Evolutionary conservation across 2,329 filamentous ascomycete species (phyloP), one percentile per base, ranked within the genome.

Genomic region (Lizonia empirigonia): DNA sequence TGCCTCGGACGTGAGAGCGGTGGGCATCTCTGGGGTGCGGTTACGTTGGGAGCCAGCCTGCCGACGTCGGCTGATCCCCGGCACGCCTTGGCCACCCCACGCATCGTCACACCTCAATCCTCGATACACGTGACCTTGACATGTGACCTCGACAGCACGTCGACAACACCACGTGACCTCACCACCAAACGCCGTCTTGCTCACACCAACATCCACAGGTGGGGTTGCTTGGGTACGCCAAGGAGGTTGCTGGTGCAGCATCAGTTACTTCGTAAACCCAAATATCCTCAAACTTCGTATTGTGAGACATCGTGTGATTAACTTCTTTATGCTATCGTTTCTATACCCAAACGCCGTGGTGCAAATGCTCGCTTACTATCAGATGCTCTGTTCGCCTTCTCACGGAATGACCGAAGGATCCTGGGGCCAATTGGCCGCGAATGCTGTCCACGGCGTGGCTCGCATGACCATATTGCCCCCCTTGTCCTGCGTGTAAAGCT

Each of bases 161-260:
- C n/a, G n/a, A n/a, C n/a, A n/a, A n/a, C n/a, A n/a, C n/a, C n/a
- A n/a, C n/a, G n/a, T n/a, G n/a, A n/a, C n/a, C n/a, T n/a, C n/a
- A n/a, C n/a, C n/a, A n/a, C n/a, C n/a, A n/a, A n/a, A n/a, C n/a
- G n/a, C n/a, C n/a, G n/a, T n/a, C n/a, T n/a, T n/a, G n/a, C n/a
- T n/a, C n/a, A n/a, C n/a, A n/a, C n/a, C n/a, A n/a, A n/a, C n/a
- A n/a, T n/a, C n/a, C n/a, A n/a, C 60, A 71, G 9, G 66, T 71
- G 4, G 64, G 65, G 1, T 44, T 64, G 8, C 41, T 76, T 15
- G 74, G 75, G 0, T 74, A 74, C 35, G 42, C 70, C 15, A 76
- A 76, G 62, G 74, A 77, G 62, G 69, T 77, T 19, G 68, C 64
- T 6, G 56, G 57, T 10, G 73, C 74, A n/a, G n/a, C n/a, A n/a